A percentile compares a stretch with the other conserved stretches of the same genome.
phyloP scores from a whole-genome alignment of 75 land plant genomes.

The Chamaecyparis obtusa region DNA sequence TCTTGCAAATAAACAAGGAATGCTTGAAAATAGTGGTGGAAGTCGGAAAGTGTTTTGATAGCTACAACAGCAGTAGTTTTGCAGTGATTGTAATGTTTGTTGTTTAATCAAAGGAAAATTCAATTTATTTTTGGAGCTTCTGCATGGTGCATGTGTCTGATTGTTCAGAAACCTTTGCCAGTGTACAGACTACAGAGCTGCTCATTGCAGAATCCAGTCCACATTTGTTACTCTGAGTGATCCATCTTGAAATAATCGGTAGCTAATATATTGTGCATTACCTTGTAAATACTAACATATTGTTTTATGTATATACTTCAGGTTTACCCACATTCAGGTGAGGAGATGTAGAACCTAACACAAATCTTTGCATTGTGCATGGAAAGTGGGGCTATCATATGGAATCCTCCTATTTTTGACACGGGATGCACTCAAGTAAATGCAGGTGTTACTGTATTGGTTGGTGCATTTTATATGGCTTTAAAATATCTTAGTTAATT shows the following conservation, averaged over 20 bases:
- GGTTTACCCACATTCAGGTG: neutral
- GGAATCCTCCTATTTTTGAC: neutral
- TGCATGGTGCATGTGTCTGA: neutral
- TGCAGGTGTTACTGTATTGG: neutral
- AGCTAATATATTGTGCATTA: neutral
- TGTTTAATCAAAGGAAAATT: conserved; percentile 5
- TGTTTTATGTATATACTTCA: neutral
- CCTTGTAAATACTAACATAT: conserved; percentile 1
- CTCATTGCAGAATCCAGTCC: conserved; percentile 2
- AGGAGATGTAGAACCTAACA: neutral
- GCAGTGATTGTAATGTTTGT: conserved; percentile 12
- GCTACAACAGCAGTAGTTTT: neutral
- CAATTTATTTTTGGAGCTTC: conserved; percentile 3
- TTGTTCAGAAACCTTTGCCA: neutral
- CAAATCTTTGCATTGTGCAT: neutral
- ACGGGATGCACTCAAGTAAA: neutral
- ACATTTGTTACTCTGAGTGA: neutral
- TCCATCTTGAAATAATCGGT: neutral
- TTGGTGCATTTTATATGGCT: neutral
- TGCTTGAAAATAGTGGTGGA: conserved; percentile 20
- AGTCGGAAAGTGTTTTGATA: conserved; percentile 23
- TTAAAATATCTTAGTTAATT: neutral
- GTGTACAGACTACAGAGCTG: neutral
- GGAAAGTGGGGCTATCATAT: neutral
- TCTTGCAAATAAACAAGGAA: conserved; percentile 55